Evolutionary conservation across 768 basidiomycete genomes (phyloP).

Genomic region (Mycena belliarum): DNA sequence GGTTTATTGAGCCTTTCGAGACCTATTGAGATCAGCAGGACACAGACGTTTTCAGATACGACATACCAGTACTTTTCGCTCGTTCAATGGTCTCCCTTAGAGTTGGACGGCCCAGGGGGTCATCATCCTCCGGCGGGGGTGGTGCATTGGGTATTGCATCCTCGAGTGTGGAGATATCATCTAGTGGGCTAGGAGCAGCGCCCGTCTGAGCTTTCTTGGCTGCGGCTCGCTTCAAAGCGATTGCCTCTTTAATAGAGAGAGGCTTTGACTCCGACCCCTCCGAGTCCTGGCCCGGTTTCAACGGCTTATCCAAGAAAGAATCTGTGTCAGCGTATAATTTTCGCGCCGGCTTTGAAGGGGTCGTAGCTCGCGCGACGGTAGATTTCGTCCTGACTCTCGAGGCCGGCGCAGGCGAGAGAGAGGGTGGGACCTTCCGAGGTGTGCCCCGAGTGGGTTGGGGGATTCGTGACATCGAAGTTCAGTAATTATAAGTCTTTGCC

Average conservation of each 20-base stretch:
- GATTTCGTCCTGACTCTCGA: slow-evolving; percentile 6
- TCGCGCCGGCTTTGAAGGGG: slow-evolving; percentile 5
- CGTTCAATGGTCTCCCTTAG: slow-evolving; percentile 77
- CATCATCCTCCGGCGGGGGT: slow-evolving; percentile 43
- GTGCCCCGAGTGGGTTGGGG: slow-evolving; percentile 37
- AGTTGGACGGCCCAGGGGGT: slow-evolving; percentile 64
- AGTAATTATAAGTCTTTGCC: no score
- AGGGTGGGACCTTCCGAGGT: slow-evolving; percentile 14
- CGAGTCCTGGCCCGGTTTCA: background rate
- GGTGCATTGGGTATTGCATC: slow-evolving; percentile 46
- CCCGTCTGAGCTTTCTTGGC: slow-evolving; percentile 61
- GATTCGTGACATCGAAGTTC: slow-evolving; percentile 46
- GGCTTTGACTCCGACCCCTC: background rate
- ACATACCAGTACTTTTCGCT: slow-evolving; percentile 74
- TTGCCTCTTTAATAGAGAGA: slow-evolving; percentile 71
- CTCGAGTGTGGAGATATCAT: slow-evolving; percentile 45
- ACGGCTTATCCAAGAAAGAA: slow-evolving; percentile 4
- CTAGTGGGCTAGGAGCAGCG: slow-evolving; percentile 29
- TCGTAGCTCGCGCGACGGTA: slow-evolving; percentile 6
- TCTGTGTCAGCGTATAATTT: slow-evolving; percentile 7
- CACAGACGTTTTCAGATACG: slow-evolving; percentile 23
- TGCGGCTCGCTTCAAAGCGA: slow-evolving; percentile 77
- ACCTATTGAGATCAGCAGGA: slow-evolving; percentile 50
- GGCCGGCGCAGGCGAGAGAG: slow-evolving; percentile 3
- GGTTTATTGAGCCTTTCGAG: slow-evolving; percentile 68